Base-by-base conservation (phyloP, 2,329 filamentous ascomycete genomes). In the Cucurbitaria berberidis region DNA sequence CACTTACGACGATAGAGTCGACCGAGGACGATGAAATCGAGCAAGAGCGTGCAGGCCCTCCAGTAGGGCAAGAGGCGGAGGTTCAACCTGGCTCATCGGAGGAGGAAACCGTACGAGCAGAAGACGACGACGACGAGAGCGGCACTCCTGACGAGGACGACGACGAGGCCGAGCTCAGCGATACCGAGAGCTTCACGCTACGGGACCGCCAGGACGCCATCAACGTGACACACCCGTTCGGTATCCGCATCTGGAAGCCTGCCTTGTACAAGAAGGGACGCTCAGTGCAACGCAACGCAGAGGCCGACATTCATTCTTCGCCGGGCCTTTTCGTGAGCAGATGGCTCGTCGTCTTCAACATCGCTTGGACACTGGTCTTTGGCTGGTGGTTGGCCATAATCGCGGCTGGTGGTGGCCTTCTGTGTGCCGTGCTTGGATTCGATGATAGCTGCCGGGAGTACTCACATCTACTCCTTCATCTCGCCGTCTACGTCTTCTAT, bases 211-310 rank as follows among this genome's bases (percentile, higher is more conserved):
- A 99, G 77, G 88, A 96, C 73, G 95, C 95, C 61, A 99, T 99
- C 81, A 99, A 99, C 77, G 89, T 96, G 74, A 99, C 95, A 0
- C 95, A 99, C 81, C 95, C 95, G 0, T 99, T 99, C 68, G 95
- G 95, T 81, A 98, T 99, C 72, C 88, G 96, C 73, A 91, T 99
- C 59, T 99, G 95, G 95, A 99, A 99, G 76, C 95, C 95, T 38
- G 96, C 95, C 1, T 76, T 99, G 59, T 99, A 99, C 83, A 99
- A 99, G 78, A 99, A 99, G 76, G 88, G 89, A 66, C 88, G 95
- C 51, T 99, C 95, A 1, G 96, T 99, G 32, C 92, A 98, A 74
- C 95, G 96, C 76, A 96, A 88, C 41, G 95, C 95, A 5, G 93
- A 98, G 77, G 93, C 90, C 13, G 95, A 99, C 74, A 98, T 99